phyloP scores from a whole-genome alignment of 225 moss, liverwort and hornwort species.

The Sphagnum contortum region DNA sequence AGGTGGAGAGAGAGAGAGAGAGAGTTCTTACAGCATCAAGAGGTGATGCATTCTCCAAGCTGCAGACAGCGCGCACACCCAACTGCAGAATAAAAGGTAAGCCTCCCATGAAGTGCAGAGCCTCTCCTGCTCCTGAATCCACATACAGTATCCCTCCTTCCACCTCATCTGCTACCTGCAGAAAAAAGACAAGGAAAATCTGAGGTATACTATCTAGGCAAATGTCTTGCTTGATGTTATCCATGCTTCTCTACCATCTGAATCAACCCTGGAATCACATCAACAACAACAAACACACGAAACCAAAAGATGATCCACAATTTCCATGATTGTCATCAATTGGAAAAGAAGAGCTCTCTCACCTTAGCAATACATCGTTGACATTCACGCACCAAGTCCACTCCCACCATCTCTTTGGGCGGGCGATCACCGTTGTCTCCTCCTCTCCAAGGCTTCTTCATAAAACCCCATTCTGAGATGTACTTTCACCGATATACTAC shows the following conservation, averaged over 20 bases:
- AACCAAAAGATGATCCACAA: not conserved
- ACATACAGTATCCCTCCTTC: slow-evolving; percentile 77
- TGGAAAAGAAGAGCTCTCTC: not conserved
- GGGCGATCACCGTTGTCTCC: too few relatives aligned
- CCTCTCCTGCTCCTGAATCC: slow-evolving; percentile 88
- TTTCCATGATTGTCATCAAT: not conserved
- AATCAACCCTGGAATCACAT: not conserved
- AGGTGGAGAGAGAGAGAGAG: slow-evolving; percentile 5
- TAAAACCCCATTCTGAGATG: too few relatives aligned
- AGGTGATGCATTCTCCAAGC: slow-evolving; percentile 85
- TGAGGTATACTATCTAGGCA: not conserved
- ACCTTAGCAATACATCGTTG: slow-evolving; percentile 68
- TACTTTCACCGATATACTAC: too few relatives aligned
- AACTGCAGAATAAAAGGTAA: slow-evolving; percentile 72
- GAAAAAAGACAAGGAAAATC: not conserved
- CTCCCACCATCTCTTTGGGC: slow-evolving; percentile 10
- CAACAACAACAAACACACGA: not conserved
- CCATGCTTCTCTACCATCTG: not conserved
- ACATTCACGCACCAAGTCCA: slow-evolving; percentile 78
- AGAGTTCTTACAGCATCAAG: slow-evolving; percentile 68
- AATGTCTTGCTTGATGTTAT: too few relatives aligned
- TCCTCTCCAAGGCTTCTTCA: too few relatives aligned
- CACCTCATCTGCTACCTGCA: slow-evolving; percentile 75
- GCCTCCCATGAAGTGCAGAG: slow-evolving; percentile 78
- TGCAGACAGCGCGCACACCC: slow-evolving; percentile 72